Conservation (phyloP, 192 early-diverging fungal species). For the Backusella sp. region DNA sequence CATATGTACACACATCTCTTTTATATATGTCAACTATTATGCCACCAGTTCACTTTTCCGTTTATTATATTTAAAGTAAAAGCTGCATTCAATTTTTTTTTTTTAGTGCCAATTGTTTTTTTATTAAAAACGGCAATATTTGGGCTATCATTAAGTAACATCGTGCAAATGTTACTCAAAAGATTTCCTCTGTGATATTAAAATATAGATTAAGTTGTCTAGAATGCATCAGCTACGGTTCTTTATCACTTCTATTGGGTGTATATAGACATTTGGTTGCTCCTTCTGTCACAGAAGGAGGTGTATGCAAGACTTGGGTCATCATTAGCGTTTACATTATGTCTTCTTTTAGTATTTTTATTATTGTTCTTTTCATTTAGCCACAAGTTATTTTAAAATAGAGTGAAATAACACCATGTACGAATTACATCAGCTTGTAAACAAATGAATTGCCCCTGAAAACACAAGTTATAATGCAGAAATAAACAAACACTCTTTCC, state of each 20-base stretch:
- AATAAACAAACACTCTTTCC: background rate
- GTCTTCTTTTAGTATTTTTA: background rate
- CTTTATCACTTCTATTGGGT: background rate
- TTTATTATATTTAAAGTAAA: background rate
- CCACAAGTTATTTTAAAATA: background rate
- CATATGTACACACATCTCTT: background rate
- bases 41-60: background rate
- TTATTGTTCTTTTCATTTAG: background rate
- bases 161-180: background rate
- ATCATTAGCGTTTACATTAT: background rate
- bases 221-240: background rate
- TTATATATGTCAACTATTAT: background rate
- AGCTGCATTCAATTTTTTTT: background rate
- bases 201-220: background rate
- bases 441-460: background rate
- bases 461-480: background rate
- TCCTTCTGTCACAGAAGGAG: background rate
- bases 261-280: background rate
- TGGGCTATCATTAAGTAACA: background rate
- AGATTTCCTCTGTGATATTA: background rate
- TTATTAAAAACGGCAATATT: background rate
- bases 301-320: background rate
- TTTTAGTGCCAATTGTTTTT: background rate
- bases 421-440: background rate
- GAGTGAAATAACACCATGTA: background rate